Conservation (phyloP, 2,329 filamentous ascomycete species). For the Exophiala alcalophila region DNA sequence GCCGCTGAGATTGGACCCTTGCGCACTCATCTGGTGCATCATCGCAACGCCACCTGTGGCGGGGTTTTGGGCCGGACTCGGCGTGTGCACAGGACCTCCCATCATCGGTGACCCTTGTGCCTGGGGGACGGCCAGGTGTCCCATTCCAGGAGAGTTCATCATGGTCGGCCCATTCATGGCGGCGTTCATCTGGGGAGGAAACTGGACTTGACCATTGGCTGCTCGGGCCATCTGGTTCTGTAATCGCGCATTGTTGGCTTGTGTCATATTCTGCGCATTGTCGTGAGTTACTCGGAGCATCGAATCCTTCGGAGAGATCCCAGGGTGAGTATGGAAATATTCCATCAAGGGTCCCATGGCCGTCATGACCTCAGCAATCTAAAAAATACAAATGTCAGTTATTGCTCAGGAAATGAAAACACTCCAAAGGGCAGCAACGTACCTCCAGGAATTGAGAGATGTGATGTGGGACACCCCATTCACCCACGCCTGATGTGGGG, state of each 20-base stretch:
- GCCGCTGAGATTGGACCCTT: slow-evolving; percentile 53
- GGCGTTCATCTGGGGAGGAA: slow-evolving; percentile 38
- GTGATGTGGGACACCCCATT: slow-evolving; percentile 55
- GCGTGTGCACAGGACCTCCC: slow-evolving; percentile 47
- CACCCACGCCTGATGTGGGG: slow-evolving; percentile 41
- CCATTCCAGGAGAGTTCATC: slow-evolving; percentile 59
- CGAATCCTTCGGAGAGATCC: slow-evolving; percentile 54
- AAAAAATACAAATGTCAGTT: slow-evolving; percentile 27
- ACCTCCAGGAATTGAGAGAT: slow-evolving; percentile 64
- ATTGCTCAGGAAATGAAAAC: neutral
- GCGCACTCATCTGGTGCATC: slow-evolving; percentile 57
- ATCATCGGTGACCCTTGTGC: slow-evolving; percentile 52
- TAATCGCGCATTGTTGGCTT: slow-evolving; percentile 22
- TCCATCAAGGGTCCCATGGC: slow-evolving; percentile 61
- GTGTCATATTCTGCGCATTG: slow-evolving; percentile 35
- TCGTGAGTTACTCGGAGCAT: slow-evolving; percentile 51
- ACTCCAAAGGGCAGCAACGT: slow-evolving; percentile 33
- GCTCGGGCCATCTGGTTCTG: slow-evolving; percentile 28
- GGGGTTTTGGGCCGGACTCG: slow-evolving; percentile 46
- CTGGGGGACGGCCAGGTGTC: slow-evolving; percentile 51
- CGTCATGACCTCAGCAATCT: slow-evolving; percentile 65
- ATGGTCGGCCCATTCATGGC: slow-evolving; percentile 48
- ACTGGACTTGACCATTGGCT: slow-evolving; percentile 28
- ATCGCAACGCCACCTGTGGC: slow-evolving; percentile 51
- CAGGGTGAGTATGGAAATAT: slow-evolving; percentile 53